Base-by-base conservation (phyloP, 495 filamentous ascomycete genomes). In the Talaromyces wortmannii region DNA sequence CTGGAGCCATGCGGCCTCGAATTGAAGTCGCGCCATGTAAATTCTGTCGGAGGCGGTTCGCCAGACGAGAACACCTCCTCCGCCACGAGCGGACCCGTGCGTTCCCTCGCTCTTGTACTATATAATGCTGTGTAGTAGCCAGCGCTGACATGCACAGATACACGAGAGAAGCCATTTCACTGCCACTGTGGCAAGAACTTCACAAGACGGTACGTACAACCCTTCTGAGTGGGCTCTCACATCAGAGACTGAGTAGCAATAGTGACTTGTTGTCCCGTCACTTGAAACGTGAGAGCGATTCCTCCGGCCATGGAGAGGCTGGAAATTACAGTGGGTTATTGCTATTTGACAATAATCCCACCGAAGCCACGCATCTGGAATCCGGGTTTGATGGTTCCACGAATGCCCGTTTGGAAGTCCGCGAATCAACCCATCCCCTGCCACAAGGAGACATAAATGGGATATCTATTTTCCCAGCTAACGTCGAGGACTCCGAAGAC, bases 21-120 rank as follows among this genome's bases (percentile, higher is more conserved):
- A 32, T 49, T 32, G 47, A 49, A 49, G 47, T 49, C 15, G 47
- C 47, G 15, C 47, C 47, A 49, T 49, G 47, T 49, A 49, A 6
- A 49, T 49, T 49, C 15, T 49, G 47, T 15, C 47, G 47, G 18
- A 30, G 47, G 47, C 47, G 47, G 47, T 49, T 49, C 47, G 47
- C 47, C 18, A 49, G 47, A 49, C 47, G 47, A 11, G 77, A 80
- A 54, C 77, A 80, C 65, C 66, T 80, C 49, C 76, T 79, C 67
- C 75, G 77, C 59, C 77, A 80, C 65, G 73, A 79, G 52, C 74
- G 77, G 59, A 80, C 77, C 53, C 77, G 77, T 80, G 72, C 66
- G 67, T 64, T 60, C 58, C 58, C 59, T 61, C 58, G 66, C 66
- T 62, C 58, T 65, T 63, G 61, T 48, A 57, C 46, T 57, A 43